Evolutionary conservation across 31 red algal species (phyloP), one percentile per base, ranked within the genome.

Genomic region (Asparagopsis taxiformis): DNA sequence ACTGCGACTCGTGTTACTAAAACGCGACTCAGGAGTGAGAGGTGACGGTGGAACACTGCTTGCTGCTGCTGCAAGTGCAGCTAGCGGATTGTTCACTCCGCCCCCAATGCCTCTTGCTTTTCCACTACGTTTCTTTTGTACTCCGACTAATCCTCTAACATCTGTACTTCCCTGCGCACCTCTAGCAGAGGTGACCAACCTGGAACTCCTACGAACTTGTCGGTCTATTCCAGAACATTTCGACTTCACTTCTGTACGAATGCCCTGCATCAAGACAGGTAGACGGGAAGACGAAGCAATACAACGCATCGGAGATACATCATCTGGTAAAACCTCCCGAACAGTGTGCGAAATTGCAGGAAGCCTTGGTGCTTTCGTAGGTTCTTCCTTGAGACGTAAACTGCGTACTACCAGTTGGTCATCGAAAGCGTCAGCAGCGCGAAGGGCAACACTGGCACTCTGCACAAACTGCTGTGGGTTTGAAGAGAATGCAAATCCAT

Each of bases 31-130:
- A 30, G 71, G 51, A 39, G 60, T 66, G n/a, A 74, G 20, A 3
- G 70, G 70, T 26, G 82, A 76, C 26, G 70, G 70, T 25, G 82
- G 82, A 19, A 86, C 62, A 36, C 62, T 76, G 62, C 70, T 76
- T 21, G 82, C 82, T n/a, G 82, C 82, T 17, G 64, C 64, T 16
- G 82, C 82, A 33, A 86, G 54, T 21, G 82, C 82, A 23, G 59
- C 82, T 20, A 86, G 39, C 6, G 82, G 35, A 76, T 86, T 55
- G 16, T 48, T 11, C 28, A n/a, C 55, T 6, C 17, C 62, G 0
- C 62, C 32, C 17, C 38, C 58, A 7, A 32, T 22, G 34, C 24
- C 4, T 4, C 8, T 2, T 1, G 8, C 50, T 65, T 72, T 63
- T 37, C 48, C 50, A 62, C 49, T 62, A 16, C 31, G 38, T 19